Conservation (phyloP, 805 yeast genomes). For the Barnettozyma salicaria region DNA sequence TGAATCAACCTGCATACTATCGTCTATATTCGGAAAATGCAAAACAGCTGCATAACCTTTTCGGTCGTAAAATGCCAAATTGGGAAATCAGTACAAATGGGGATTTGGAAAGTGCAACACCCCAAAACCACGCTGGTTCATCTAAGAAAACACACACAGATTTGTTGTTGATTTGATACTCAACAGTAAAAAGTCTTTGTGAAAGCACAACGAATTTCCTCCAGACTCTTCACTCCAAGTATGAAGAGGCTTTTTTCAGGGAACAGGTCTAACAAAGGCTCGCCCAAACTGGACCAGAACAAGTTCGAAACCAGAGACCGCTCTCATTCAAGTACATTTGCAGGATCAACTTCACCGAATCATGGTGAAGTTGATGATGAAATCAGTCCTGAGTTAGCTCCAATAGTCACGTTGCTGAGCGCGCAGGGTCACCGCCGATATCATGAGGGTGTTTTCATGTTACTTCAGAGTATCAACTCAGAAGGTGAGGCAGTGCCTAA, state of each 20-base stretch:
- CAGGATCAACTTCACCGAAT: neutral
- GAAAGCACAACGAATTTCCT: too few species aligned
- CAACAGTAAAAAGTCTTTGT: neutral
- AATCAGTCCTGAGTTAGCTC: constrained; percentile 40
- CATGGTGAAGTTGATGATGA: too few species aligned
- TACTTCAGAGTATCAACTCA: constrained; percentile 64
- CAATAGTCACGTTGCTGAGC: constrained; percentile 66
- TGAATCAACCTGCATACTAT: too few species aligned
- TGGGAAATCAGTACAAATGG: too few species aligned
- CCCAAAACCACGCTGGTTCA: too few species aligned
- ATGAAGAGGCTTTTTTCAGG: constrained; percentile 8
- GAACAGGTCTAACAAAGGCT: constrained; percentile 4
- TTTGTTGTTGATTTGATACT: too few species aligned
- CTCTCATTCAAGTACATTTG: constrained; percentile 3
- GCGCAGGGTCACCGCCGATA: constrained; percentile 74
- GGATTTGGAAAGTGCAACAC: too few species aligned
- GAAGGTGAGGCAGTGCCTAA: constrained; percentile 80
- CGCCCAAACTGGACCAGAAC: constrained; percentile 4
- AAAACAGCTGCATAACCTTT: too few species aligned
- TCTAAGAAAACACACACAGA: too few species aligned
- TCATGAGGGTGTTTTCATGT: constrained; percentile 69
- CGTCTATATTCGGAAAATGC: too few species aligned
- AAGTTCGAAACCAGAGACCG: constrained; percentile 2
- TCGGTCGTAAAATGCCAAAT: too few species aligned
- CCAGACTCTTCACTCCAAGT: too few species aligned